Evolutionary conservation across 305 asterid genomes (phyloP).

Genomic region (Andrographis paniculata): DNA sequence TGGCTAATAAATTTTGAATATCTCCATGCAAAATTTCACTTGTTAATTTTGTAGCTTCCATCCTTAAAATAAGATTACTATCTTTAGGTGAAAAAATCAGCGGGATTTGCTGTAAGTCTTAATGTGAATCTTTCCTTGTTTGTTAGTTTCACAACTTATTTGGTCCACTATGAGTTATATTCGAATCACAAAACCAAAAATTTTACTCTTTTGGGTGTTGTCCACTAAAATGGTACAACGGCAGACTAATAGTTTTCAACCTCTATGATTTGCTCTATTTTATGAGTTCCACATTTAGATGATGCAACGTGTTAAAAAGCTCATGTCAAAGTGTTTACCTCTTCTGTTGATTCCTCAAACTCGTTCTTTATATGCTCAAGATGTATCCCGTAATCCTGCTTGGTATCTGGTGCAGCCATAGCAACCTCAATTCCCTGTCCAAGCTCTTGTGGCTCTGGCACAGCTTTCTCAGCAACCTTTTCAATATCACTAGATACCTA

Average conservation of each 20-base stretch:
- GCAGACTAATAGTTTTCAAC: not conserved
- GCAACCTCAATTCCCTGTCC: not conserved
- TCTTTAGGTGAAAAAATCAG: too few species aligned
- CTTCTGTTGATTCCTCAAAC: constrained; percentile 20
- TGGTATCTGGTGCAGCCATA: not conserved
- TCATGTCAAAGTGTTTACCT: constrained; percentile 26
- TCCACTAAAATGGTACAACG: too few species aligned
- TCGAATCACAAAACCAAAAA: too few species aligned
- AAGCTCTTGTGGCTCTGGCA: not conserved
- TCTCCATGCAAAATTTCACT: too few species aligned
- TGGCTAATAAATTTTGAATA: too few species aligned
- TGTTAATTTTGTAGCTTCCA: too few species aligned
- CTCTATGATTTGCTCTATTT: constrained; percentile 6
- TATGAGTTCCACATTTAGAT: constrained; percentile 6
- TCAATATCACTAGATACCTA: not conserved
- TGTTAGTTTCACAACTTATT: too few species aligned
- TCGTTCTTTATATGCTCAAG: not conserved
- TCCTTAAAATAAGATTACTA: too few species aligned
- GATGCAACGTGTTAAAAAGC: constrained; percentile 11
- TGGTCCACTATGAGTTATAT: too few species aligned
- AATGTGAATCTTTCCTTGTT: too few species aligned
- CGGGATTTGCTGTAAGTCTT: too few species aligned
- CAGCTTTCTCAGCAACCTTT: not conserved
- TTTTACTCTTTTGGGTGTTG: too few species aligned
- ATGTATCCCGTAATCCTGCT: not conserved